Evolutionary conservation across 129 eudicot species (phyloP), one percentile per base, ranked within the genome.

Genomic region (Ambrosia artemisiifolia): DNA sequence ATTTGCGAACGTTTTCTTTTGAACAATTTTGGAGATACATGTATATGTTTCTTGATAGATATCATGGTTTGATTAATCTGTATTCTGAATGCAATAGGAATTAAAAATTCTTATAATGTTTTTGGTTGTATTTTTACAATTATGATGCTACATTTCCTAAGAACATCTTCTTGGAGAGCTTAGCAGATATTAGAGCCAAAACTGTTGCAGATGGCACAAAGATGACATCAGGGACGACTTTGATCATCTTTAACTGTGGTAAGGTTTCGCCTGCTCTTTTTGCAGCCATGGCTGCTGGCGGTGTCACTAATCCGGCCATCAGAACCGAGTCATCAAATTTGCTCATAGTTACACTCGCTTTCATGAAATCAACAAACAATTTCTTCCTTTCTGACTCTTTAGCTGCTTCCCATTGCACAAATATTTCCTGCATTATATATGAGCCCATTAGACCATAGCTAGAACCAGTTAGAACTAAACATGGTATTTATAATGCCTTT

Each of bases 271-370:
- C 87, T 7, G 93, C 96, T 72, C 95, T 72, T 82, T 94, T 94
- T 49, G 95, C 98, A 40, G 88, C 97, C 96, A 90, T 88, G 62
- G 98, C 96, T 34, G 91, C 98, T 16, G 97, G 93, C 1, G 98
- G 98, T 0, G 97, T 90, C 16, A 88, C 62, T 14, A 90, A 40
- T 65, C 98, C 98, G 6, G 97, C 84, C 11, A 87, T 67, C 61
- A 94, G 83, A 48, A 88, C 79, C 0, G 91, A 76, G 62, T 86
- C 86, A 1, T 94, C 96, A 42, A 90, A 75, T 69, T 82, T 78
- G 83, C 87, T 84, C 16, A 80, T 78, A 3, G 60, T 88, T 46
- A 94, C 88, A 3, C 70, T 75, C 7, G 83, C 65, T 74, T 79
- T 85, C 88, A 94, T 84, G 83, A 94, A 94, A 2, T 90, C 81